Percentiles rank a stretch among this genome's conserved stretches.
phyloP scores from a whole-genome alignment of 1,139 yeast species.

The Hansenula sp. region DNA sequence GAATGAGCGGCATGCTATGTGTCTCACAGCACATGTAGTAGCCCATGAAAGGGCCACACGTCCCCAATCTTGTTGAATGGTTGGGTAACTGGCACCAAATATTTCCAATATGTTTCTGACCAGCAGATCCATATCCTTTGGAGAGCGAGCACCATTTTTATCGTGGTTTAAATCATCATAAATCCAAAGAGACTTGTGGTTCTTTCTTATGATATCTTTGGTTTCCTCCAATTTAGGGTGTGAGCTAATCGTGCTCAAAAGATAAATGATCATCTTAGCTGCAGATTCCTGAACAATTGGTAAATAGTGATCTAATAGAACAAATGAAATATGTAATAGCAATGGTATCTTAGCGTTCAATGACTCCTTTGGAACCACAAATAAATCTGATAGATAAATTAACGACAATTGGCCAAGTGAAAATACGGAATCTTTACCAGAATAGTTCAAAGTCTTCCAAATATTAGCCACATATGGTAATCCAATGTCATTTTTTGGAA shows the following conservation, averaged over 20 bases:
- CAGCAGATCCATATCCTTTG: slow-evolving; percentile 79
- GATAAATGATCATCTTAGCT: slow-evolving; percentile 64
- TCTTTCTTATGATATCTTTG: slow-evolving; percentile 48
- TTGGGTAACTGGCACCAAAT: slow-evolving; percentile 44
- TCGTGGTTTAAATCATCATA: slow-evolving; percentile 82
- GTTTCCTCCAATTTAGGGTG: slow-evolving; percentile 50
- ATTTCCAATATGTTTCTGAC: slow-evolving; percentile 61
- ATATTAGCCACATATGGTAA: slow-evolving; percentile 78
- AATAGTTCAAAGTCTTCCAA: slow-evolving; percentile 48
- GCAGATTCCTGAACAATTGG: slow-evolving; percentile 84
- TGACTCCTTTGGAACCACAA: slow-evolving; percentile 56
- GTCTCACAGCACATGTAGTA: slow-evolving; percentile 95
- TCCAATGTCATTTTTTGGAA: slow-evolving; percentile 25
- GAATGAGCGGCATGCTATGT: slow-evolving; percentile 93
- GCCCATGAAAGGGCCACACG: slow-evolving; percentile 88
- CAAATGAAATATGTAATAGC: slow-evolving; percentile 77
- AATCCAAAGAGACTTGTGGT: slow-evolving; percentile 60
- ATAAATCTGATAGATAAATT: slow-evolving; percentile 76
- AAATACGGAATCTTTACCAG: slow-evolving; percentile 71
- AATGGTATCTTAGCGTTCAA: slow-evolving; percentile 60
- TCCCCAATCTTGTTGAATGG: slow-evolving; percentile 79
- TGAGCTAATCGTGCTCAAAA: slow-evolving; percentile 58
- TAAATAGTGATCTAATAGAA: slow-evolving; percentile 82
- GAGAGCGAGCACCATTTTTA: slow-evolving; percentile 80
- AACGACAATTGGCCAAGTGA: slow-evolving; percentile 86